Base-by-base conservation (phyloP, 768 basidiomycete species). In the Pseudohyphozyma bogoriensis region DNA sequence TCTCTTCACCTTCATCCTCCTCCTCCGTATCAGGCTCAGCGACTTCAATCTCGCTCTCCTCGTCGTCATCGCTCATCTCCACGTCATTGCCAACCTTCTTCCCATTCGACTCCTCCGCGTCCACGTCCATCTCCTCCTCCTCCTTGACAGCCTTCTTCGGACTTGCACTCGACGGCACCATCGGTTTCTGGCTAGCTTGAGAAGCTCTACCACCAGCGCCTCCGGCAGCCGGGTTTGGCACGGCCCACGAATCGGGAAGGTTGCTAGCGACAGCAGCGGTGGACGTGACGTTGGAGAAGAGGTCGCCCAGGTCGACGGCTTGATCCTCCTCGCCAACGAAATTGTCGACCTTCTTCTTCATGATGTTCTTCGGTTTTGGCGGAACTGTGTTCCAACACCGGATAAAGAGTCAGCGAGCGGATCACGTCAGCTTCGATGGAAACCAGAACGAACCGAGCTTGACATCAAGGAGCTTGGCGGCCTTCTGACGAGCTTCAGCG, bases 381-480 rank as follows among this genome's bases (percentile, higher is more conserved):
- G 65, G 69, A 18, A 67, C 85, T 66, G 46, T 2, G 2, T 29
- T 3, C 1, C 12, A 7, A 2, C 1, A 29, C 29, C 31, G 12
- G 16, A 1, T 33, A n/a, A 22, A 31, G 36, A 24, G 16, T 20
- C 9, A 73, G 72, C 11, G 39, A 24, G 35, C 39, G 24, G 7
- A 37, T 20, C 11, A 49, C 28, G 35, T 12, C 8, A 40, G 37
- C n/a, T n/a, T n/a, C n/a, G n/a, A n/a, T 37, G 15, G 35, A 32
- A 28, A 7, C 7, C 31, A 16, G 12, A 69, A 39, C 78, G 31
- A 58, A 80, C 91, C 87, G 77, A 85, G 79, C 74, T 85, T 87
- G 58, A 95, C 80, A 42, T 86, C 87, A 76, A 96, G 83, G 1
- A 71, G 76, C 9, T 75, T 70, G 71, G 82, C 84, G 67, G 84